phyloP scores from a whole-genome alignment of 1,284 basidiomycete species.

The Apiotrichum sp. region DNA sequence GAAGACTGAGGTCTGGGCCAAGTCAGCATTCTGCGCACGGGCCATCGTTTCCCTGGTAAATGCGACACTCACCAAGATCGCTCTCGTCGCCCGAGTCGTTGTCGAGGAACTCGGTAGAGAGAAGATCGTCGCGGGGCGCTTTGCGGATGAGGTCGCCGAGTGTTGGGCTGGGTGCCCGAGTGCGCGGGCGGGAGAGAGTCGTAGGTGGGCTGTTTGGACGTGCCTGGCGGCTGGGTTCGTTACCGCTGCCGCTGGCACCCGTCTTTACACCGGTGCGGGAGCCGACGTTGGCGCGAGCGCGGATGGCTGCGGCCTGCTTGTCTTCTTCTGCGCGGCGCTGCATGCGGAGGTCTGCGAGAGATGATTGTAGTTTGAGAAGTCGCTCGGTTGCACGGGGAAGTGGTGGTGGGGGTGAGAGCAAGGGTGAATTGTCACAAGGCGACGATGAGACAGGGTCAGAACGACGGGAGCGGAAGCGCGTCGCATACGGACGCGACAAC shows the following conservation, averaged over 20 bases:
- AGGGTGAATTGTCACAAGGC: too few relatives aligned
- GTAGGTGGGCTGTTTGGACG: background rate
- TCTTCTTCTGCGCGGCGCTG: slow-evolving; percentile 8
- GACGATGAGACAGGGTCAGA: too few relatives aligned
- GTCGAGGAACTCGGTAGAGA: slow-evolving; percentile 5
- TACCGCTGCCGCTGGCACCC: too few relatives aligned
- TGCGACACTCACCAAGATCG: slow-evolving; percentile 29
- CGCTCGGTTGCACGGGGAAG: slow-evolving; percentile 14
- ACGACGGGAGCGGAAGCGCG: background rate
- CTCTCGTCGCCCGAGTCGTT: slow-evolving; percentile 24
- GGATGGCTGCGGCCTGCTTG: background rate
- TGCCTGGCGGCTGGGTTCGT: background rate
- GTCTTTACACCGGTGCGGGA: too few relatives aligned
- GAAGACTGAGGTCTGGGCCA: slow-evolving; percentile 21
- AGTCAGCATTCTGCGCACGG: too few relatives aligned
- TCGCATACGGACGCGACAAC: background rate
- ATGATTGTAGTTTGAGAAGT: slow-evolving; percentile 13
- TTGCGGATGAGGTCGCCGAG: slow-evolving; percentile 12
- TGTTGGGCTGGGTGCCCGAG: slow-evolving; percentile 10
- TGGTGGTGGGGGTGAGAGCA: background rate
- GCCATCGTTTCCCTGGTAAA: too few relatives aligned
- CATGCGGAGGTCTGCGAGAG: slow-evolving; percentile 17
- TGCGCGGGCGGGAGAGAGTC: background rate
- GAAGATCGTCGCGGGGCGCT: slow-evolving; percentile 2
- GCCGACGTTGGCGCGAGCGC: too few relatives aligned